Percentiles rank a stretch among this genome's conserved stretches.
phyloP scores from a whole-genome alignment of 2,329 filamentous ascomycete genomes.

The Ceratocystiopsis minuta region DNA sequence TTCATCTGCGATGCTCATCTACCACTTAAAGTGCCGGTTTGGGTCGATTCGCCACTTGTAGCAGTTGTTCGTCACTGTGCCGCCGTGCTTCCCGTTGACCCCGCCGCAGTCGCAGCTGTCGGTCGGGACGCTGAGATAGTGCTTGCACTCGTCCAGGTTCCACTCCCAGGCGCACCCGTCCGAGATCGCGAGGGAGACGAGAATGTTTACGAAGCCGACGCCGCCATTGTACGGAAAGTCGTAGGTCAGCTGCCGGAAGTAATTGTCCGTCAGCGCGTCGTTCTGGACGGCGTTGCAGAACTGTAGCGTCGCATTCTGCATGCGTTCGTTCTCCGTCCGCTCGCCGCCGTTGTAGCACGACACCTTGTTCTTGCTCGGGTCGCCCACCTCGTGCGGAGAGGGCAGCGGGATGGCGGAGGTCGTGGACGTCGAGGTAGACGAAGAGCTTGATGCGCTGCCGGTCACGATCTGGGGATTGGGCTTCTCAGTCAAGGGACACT shows the following conservation, averaged over 20 bases:
- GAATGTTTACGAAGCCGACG: slow-evolving; percentile 1
- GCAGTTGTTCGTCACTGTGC: slow-evolving; percentile 8
- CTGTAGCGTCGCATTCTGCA: slow-evolving; percentile 4
- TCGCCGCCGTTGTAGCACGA: slow-evolving; percentile 9
- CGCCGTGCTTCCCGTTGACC: slow-evolving; percentile 12
- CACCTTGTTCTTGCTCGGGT: slow-evolving; percentile 4
- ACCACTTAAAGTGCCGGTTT: too few species aligned
- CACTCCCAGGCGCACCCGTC: slow-evolving; percentile 9
- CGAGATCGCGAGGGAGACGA: slow-evolving; percentile 5
- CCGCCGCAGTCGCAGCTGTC: slow-evolving; percentile 12
- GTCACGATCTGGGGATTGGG: too few species aligned
- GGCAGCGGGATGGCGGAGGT: too few species aligned
- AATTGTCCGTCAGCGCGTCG: background rate
- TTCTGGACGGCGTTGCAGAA: slow-evolving; percentile 6
- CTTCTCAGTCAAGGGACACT: too few species aligned
- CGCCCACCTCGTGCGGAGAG: too few species aligned
- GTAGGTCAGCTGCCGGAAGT: background rate
- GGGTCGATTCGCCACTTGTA: too few species aligned
- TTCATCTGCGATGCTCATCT: too few species aligned
- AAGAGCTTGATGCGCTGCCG: too few species aligned
- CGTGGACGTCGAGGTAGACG: too few species aligned
- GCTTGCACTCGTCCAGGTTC: slow-evolving; percentile 10
- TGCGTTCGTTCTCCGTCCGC: slow-evolving; percentile 4
- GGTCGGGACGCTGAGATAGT: slow-evolving; percentile 11
- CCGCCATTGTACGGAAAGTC: slow-evolving; percentile 4